Conservation (phyloP, 179 eudicot species). For the Heliamphora pulchella region DNA sequence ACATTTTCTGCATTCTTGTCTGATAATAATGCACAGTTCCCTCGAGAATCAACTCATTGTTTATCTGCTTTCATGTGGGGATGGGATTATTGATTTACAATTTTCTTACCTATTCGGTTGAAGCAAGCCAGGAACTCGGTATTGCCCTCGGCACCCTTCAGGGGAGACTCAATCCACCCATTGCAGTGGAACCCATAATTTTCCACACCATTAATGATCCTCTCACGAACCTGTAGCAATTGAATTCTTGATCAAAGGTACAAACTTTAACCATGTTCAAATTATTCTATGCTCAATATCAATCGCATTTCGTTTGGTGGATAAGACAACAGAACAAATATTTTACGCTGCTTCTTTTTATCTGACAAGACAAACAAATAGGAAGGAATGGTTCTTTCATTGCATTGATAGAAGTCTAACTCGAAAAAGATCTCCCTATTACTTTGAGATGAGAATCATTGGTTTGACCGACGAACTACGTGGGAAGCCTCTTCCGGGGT, state of each 20-base stretch:
- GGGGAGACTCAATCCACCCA: conserved; percentile 93
- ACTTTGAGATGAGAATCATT: too few relatives aligned
- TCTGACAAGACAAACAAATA: too few relatives aligned
- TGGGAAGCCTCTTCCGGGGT: too few relatives aligned
- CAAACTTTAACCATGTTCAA: not conserved
- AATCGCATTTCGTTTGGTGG: not conserved
- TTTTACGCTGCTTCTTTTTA: too few relatives aligned
- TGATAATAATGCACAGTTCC: not conserved
- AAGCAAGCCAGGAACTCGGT: conserved; percentile 76
- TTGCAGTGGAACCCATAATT: conserved; percentile 55
- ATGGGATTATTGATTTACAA: not conserved
- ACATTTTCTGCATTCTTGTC: conserved; percentile 9
- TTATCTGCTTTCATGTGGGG: conserved; percentile 1
- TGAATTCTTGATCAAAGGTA: not conserved
- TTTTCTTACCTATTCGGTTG: conserved; percentile 29
- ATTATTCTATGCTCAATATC: not conserved
- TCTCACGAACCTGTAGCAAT: conserved; percentile 59
- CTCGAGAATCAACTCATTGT: not conserved
- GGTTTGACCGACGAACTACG: too few relatives aligned
- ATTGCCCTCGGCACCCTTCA: conserved; percentile 95
- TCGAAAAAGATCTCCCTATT: too few relatives aligned
- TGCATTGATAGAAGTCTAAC: too few relatives aligned
- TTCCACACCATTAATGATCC: conserved; percentile 69
- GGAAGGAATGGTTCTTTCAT: too few relatives aligned
- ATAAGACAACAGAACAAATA: not conserved